These are phyloP conservation scores for Tirmania nivea DNA, from an alignment of 495 filamentous ascomycete genomes.

Conservation along the genomic window DNA sequence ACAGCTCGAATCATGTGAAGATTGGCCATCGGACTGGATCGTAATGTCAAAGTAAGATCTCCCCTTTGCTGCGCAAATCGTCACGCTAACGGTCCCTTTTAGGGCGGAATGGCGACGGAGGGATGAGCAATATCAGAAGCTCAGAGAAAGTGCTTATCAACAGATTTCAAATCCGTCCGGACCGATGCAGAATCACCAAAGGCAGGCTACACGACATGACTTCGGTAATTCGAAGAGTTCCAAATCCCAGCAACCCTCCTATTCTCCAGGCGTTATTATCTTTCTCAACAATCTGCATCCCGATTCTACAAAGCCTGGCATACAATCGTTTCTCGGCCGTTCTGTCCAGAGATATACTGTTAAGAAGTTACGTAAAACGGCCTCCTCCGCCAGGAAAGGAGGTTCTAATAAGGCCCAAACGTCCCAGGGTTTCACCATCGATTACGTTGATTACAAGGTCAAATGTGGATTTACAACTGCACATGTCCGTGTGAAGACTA, in stretches of 20 bases:
- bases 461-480: conserved; percentile 9
- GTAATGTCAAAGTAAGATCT: conserved; percentile 21
- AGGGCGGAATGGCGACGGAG: conserved; percentile 16
- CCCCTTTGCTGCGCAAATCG: not conserved
- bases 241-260: not conserved
- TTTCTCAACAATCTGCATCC: conserved; percentile 1
- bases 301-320: conserved; percentile 10
- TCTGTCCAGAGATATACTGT: conserved; percentile 5
- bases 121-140: conserved; percentile 12
- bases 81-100: no score
- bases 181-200: no score
- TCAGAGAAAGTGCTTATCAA: conserved; percentile 2
- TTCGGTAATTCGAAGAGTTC: not conserved
- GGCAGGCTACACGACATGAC: no score
- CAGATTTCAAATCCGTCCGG: not conserved
- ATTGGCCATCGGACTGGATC: conserved; percentile 23
- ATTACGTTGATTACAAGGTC: conserved; percentile 15
- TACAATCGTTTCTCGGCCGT: conserved; percentile 10
- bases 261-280: conserved; percentile 10
- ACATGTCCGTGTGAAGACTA: conserved; percentile 9
- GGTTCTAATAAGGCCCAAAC: not conserved
- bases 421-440: conserved; percentile 5
- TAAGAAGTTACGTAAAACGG: no score
- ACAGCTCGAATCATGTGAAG: conserved; percentile 6
- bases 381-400: no score